Evolutionary conservation across 148 eudicot species (phyloP).

Genomic region (Persicaria maculosa): DNA sequence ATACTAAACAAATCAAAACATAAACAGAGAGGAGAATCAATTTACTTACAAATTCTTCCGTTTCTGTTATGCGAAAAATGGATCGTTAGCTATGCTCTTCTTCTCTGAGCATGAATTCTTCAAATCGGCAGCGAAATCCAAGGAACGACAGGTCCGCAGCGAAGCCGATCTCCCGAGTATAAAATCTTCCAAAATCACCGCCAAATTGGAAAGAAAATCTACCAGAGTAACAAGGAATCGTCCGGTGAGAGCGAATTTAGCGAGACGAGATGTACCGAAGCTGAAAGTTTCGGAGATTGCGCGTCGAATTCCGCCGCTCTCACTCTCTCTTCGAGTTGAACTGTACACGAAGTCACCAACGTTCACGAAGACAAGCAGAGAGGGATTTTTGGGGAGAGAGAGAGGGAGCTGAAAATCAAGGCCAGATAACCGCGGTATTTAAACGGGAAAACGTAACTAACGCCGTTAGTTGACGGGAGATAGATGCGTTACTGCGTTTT

Average conservation of each 20-base stretch:
- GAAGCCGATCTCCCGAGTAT: not conserved
- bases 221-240: not conserved
- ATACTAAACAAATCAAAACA: not conserved
- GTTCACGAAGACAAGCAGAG: conserved; percentile 7
- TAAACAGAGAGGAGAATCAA: not conserved
- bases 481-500: not conserved
- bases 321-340: not conserved
- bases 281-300: not conserved
- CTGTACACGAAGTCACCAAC: not conserved
- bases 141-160: not conserved
- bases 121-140: not conserved
- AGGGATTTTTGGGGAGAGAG: not conserved
- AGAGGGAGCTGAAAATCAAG: not conserved
- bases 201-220: conserved; percentile 6
- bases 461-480: conserved; percentile 2
- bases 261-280: not conserved
- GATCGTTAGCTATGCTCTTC: not conserved
- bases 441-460: conserved; percentile 16
- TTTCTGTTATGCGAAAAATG: not conserved
- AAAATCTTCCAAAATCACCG: not conserved
- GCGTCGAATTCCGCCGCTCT: conserved; percentile 11
- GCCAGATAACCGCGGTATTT: conserved; percentile 25
- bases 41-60: not conserved
- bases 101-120: not conserved
- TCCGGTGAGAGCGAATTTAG: not conserved